A percentile compares a stretch with the other conserved stretches of the same genome.
Evolutionary conservation across 2,329 filamentous ascomycete genomes (phyloP).

Genomic region (Dryadomyces quercus-mongolicae): DNA sequence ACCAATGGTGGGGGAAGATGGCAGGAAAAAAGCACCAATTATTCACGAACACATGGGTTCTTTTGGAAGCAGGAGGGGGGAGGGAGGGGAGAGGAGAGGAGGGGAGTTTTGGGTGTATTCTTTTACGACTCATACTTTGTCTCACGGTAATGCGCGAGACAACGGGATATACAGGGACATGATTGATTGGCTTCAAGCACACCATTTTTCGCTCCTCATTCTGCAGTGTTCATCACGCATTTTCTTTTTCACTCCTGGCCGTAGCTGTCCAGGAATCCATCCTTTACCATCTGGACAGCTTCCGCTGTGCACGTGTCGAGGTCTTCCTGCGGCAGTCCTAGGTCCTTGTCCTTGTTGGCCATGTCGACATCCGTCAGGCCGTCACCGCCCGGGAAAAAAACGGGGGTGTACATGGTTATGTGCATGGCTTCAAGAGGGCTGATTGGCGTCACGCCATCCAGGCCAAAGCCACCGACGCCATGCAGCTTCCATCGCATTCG

Average conservation of each 20-base stretch:
- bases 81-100: too few species aligned
- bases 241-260: neutral
- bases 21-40: too few species aligned
- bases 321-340: conserved; percentile 47
- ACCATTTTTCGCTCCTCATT: too few species aligned
- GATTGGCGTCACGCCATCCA: conserved; percentile 22
- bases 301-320: conserved; percentile 42
- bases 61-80: too few species aligned
- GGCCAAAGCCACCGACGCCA: neutral
- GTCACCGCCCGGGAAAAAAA: conserved; percentile 37
- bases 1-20: too few species aligned
- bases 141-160: too few species aligned
- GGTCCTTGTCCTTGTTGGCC: conserved; percentile 34
- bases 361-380: conserved; percentile 25
- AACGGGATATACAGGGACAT: too few species aligned
- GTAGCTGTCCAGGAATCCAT: neutral
- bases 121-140: too few species aligned
- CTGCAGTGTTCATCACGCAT: too few species aligned
- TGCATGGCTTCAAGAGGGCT: conserved; percentile 27
- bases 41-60: too few species aligned
- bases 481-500: conserved; percentile 32
- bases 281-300: conserved; percentile 31
- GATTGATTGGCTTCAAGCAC: too few species aligned
- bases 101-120: too few species aligned
- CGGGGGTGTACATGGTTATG: conserved; percentile 40